Conservation (phyloP, 257 asterid genomes). For the Rubia yunnanensis region DNA sequence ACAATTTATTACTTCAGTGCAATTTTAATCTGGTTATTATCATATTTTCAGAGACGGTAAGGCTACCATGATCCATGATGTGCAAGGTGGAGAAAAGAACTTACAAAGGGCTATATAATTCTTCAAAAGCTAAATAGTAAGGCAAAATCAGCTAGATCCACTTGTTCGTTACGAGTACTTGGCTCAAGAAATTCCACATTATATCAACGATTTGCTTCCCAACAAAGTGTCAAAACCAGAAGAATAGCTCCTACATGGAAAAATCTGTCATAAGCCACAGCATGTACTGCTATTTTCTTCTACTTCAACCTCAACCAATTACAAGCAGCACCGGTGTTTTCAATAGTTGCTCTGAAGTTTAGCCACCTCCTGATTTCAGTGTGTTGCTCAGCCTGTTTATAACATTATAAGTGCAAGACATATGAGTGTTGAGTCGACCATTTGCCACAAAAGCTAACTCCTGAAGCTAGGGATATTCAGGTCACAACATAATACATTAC, state of each 20-base stretch:
- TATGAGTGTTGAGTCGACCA: not conserved
- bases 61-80: not conserved
- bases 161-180: slow-evolving; percentile 1
- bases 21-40: not conserved
- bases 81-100: not conserved
- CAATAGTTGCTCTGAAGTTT: slow-evolving; percentile 18
- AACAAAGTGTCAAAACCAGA: slow-evolving; percentile 18
- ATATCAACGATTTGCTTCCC: slow-evolving; percentile 23
- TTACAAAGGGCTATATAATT: not conserved
- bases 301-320: slow-evolving; percentile 13
- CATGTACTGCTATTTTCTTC: slow-evolving; percentile 6
- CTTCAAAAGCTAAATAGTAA: not conserved
- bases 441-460: not conserved
- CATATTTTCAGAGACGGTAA: not conserved
- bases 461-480: not conserved
- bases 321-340: slow-evolving; percentile 14
- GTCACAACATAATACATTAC: not conserved
- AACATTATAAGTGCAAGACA: not conserved
- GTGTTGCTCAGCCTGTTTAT: slow-evolving; percentile 72
- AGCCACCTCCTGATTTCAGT: slow-evolving; percentile 71
- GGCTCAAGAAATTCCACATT: slow-evolving; percentile 7
- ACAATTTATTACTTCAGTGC: too few relatives aligned
- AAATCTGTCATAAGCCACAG: slow-evolving; percentile 20
- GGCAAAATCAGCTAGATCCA: slow-evolving; percentile 9
- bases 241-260: slow-evolving; percentile 13